Percentiles rank a stretch among this genome's conserved stretches.
These are phyloP conservation scores for Penicillium angulare DNA, from an alignment of 495 filamentous ascomycete genomes.

Conservation along the genomic window DNA sequence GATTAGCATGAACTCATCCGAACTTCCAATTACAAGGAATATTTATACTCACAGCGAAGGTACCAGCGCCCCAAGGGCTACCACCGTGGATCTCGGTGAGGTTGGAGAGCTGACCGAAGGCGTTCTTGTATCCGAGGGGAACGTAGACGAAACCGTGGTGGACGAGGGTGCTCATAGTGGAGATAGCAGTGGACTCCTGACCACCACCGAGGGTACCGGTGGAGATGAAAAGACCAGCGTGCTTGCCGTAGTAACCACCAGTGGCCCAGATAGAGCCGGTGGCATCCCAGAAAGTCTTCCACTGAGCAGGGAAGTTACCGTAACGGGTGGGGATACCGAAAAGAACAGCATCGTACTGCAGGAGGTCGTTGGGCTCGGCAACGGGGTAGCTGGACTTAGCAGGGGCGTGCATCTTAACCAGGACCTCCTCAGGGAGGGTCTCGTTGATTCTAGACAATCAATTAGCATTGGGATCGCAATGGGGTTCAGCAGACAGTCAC, in stretches of 20 bases:
- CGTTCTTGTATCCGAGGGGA: constrained; percentile 85
- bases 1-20: neutral
- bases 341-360: constrained; percentile 84
- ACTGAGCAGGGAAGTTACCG: constrained; percentile 97
- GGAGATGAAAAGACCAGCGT: constrained; percentile 87
- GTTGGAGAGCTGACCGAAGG: constrained; percentile 67
- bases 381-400: constrained; percentile 69
- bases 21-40: neutral
- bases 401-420: constrained; percentile 86
- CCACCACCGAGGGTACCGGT: constrained; percentile 82
- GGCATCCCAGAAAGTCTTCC: constrained; percentile 87
- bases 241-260: constrained; percentile 85
- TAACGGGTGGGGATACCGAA: constrained; percentile 97
- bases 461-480: neutral
- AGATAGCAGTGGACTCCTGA: constrained; percentile 84
- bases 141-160: constrained; percentile 97
- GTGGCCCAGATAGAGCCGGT: constrained; percentile 69
- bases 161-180: constrained; percentile 80
- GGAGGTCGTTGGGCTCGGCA: constrained; percentile 64
- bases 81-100: constrained; percentile 80
- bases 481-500: neutral
- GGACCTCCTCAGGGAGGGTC: constrained; percentile 80
- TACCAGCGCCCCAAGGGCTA: constrained; percentile 90
- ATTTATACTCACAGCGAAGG: constrained; percentile 66
- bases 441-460: constrained; percentile 62